These are phyloP conservation scores for Neurospora sp. DNA, from an alignment of 495 filamentous ascomycete species.

Conservation along the genomic window DNA sequence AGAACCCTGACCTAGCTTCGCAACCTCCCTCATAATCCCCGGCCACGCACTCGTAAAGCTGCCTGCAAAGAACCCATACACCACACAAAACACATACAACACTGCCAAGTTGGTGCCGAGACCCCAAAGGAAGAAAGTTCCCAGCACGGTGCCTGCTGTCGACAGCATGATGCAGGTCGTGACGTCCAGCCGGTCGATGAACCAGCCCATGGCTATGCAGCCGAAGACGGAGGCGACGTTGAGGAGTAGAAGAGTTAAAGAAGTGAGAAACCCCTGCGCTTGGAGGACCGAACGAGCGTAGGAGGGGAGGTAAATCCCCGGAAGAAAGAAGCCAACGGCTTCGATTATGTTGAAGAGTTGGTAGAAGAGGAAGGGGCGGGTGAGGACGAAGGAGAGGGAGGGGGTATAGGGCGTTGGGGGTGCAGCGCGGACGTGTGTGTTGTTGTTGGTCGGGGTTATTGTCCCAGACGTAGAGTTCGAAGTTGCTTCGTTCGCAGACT, in stretches of 20 bases:
- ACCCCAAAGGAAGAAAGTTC: conserved; percentile 62
- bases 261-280: conserved; percentile 32
- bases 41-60: conserved; percentile 46
- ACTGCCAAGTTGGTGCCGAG: conserved; percentile 42
- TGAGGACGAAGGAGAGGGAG: conserved; percentile 35
- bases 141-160: conserved; percentile 44
- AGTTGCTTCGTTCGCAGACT: background rate
- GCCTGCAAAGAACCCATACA: conserved; percentile 55
- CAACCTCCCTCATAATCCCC: conserved; percentile 47
- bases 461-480: background rate
- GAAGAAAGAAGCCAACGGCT: conserved; percentile 59
- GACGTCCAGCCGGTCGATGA: conserved; percentile 52
- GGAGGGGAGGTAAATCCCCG: conserved; percentile 53
- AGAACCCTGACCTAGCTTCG: conserved; percentile 33
- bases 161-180: conserved; percentile 50
- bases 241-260: conserved; percentile 45
- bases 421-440: background rate
- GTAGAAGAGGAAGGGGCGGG: conserved; percentile 39
- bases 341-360: conserved; percentile 49
- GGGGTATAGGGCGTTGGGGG: conserved; percentile 19
- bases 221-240: conserved; percentile 50
- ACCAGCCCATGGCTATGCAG: conserved; percentile 45
- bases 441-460: background rate
- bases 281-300: conserved; percentile 43
- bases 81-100: conserved; percentile 54